Percentiles rank a stretch among this genome's conserved stretches.
These are phyloP conservation scores for Scolecobasidium constrictum DNA, from an alignment of 2,329 filamentous ascomycete species.

Conservation along the genomic window DNA sequence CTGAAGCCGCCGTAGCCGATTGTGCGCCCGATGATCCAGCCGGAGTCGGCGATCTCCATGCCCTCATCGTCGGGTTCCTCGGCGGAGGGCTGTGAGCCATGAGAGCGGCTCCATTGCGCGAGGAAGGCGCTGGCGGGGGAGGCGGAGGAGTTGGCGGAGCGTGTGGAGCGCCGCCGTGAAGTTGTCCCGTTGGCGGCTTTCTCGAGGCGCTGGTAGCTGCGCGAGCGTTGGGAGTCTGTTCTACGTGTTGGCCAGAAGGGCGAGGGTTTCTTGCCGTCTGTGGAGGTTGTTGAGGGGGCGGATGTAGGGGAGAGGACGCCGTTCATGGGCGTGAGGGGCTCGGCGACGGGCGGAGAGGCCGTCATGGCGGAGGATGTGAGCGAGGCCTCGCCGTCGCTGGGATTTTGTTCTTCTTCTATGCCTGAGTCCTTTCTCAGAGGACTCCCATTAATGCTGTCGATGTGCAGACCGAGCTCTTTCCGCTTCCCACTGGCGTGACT, in stretches of 20 bases:
- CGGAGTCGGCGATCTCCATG: constrained; percentile 50
- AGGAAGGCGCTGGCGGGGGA: constrained; percentile 49
- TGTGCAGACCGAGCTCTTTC: neutral
- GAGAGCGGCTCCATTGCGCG: constrained; percentile 35
- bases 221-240: constrained; percentile 2
- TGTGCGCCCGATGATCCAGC: constrained; percentile 57
- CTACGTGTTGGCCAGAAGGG: neutral
- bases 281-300: neutral
- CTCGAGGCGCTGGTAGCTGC: neutral
- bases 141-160: constrained; percentile 9
- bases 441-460: neutral
- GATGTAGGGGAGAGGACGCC: neutral
- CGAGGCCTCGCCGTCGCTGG: constrained; percentile 23
- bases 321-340: constrained; percentile 25
- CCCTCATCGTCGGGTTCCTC: constrained; percentile 54
- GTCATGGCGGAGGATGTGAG: constrained; percentile 30
- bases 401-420: constrained; percentile 20
- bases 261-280: constrained; percentile 9
- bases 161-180: constrained; percentile 4
- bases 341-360: constrained; percentile 25
- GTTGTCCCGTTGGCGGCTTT: neutral
- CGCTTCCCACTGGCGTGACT: no score
- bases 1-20: constrained; percentile 58
- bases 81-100: constrained; percentile 23
- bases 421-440: constrained; percentile 18